Conservation (phyloP, 441 rosid species). For the Breynia disticha region DNA sequence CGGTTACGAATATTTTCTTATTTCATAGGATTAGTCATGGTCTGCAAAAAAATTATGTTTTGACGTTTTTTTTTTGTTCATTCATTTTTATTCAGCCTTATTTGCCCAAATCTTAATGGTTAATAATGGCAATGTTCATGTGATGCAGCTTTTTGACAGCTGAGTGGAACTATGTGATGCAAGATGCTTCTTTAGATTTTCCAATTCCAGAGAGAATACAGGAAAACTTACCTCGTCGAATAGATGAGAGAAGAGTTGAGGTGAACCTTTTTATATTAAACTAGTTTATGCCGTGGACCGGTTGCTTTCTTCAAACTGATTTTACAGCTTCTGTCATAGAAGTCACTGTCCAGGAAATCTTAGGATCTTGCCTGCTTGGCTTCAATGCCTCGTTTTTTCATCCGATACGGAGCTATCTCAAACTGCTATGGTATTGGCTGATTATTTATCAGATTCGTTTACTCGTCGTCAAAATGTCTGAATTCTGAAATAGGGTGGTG, state of each 20-base stretch:
- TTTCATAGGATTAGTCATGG: background rate
- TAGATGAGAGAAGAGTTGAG: constrained; percentile 32
- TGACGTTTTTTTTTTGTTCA: background rate
- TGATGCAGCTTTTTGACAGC: constrained; percentile 53
- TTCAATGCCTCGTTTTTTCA: too few relatives aligned
- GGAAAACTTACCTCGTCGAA: constrained; percentile 48
- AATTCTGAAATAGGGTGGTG: too few relatives aligned
- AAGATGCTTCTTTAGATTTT: constrained; percentile 36
- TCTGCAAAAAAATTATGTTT: background rate
- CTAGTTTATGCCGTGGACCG: background rate
- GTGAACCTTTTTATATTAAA: constrained; percentile 21
- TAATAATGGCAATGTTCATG: constrained; percentile 10
- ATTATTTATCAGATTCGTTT: too few relatives aligned
- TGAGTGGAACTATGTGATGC: constrained; percentile 71
- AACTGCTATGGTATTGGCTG: too few relatives aligned
- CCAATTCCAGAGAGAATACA: constrained; percentile 53
- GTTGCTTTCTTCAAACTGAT: background rate
- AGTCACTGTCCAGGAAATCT: too few relatives aligned
- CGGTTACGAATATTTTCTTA: background rate
- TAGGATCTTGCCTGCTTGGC: too few relatives aligned
- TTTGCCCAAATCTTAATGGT: constrained; percentile 5
- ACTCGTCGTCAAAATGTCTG: too few relatives aligned
- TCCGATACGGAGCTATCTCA: too few relatives aligned
- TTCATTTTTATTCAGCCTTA: constrained; percentile 8
- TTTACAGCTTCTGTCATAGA: background rate